Evolutionary conservation across 371 early-diverging fungal species (phyloP), one percentile per base, ranked within the genome.

Genomic region (Entomophthora muscae): DNA sequence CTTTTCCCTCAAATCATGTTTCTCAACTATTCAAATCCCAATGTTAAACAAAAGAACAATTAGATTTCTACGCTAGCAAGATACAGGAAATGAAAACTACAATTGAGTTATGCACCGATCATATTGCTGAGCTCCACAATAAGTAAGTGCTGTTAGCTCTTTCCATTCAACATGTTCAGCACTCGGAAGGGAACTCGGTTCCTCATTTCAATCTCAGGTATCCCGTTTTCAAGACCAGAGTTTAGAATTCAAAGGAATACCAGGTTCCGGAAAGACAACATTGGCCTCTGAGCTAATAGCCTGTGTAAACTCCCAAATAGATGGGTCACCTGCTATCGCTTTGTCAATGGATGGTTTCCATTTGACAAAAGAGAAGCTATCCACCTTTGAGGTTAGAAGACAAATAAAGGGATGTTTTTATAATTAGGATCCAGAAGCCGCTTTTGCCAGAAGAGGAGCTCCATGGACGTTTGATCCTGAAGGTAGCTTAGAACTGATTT

Each of bases 311-410:
- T 26, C 30, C 1, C 24, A 60, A 13, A 52, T 29, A n/a, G 68
- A 32, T 2, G 51, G 24, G 3, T 64, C 70, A 7, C 30, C 63
- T 12, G 68, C 71, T 54, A 67, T 71, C 3, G 62, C 66, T 0
- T 31, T 76, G 26, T 68, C 75, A 2, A 79, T 79, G 79, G 79
- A 79, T 61, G 79, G 79, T 1, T 77, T 67, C 63, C 77, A 77
- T 53, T 59, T 66, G 28, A 55, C 66, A 10, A 70, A 66, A 55
- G 32, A 65, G n/a, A 53, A 65, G 29, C 66, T 75, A 28, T 66
- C 68, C 54, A 58, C 28, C 33, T 68, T 73, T 64, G 66, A 68
- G 61, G 71, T 70, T 33, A n/a, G n/a, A n/a, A n/a, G n/a, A n/a
- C n/a, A n/a, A n/a, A n/a, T n/a, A n/a, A n/a, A n/a, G n/a, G n/a